Evolutionary conservation across 2,329 filamentous ascomycete species (phyloP).

Genomic region (Colletotrichum sp.): DNA sequence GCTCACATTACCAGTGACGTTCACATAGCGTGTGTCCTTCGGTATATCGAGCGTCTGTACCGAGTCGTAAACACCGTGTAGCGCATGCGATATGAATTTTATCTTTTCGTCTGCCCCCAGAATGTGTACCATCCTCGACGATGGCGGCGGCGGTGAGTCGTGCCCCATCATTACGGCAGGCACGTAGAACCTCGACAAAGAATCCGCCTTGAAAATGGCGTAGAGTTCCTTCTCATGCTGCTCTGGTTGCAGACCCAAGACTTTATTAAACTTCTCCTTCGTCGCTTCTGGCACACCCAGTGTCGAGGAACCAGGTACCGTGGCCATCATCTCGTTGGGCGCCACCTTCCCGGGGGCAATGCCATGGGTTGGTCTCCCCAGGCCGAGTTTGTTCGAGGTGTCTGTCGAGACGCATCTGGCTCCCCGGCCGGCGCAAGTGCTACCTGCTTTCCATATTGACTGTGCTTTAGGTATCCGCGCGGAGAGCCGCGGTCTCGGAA

Average conservation of each 20-base stretch:
- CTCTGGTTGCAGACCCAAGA: conserved; percentile 17
- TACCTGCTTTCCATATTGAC: conserved; percentile 46
- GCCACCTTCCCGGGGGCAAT: conserved; percentile 17
- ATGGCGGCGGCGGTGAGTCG: conserved; percentile 31
- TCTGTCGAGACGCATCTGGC: conserved; percentile 31
- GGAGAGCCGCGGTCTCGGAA: conserved; percentile 46
- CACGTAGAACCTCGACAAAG: conserved; percentile 31
- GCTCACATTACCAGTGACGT: conserved; percentile 19
- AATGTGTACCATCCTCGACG: conserved; percentile 43
- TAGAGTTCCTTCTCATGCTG: conserved; percentile 17
- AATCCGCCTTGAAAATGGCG: conserved; percentile 23
- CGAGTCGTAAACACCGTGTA: conserved; percentile 45
- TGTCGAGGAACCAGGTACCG: conserved; percentile 23
- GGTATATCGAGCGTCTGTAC: conserved; percentile 35
- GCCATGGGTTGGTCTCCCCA: neutral
- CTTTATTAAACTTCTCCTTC: neutral
- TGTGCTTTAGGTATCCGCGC: conserved; percentile 44
- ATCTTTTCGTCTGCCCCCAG: conserved; percentile 46
- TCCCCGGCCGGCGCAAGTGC: conserved; percentile 38
- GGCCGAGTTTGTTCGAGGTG: conserved; percentile 23
- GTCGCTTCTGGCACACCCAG: conserved; percentile 2
- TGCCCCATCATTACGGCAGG: conserved; percentile 38
- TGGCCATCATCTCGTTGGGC: conserved; percentile 25
- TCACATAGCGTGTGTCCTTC: conserved; percentile 1
- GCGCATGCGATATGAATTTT: conserved; percentile 44